Evolutionary conservation across 2,329 filamentous ascomycete species (phyloP).

Genomic region (Alternaria conjuncta): DNA sequence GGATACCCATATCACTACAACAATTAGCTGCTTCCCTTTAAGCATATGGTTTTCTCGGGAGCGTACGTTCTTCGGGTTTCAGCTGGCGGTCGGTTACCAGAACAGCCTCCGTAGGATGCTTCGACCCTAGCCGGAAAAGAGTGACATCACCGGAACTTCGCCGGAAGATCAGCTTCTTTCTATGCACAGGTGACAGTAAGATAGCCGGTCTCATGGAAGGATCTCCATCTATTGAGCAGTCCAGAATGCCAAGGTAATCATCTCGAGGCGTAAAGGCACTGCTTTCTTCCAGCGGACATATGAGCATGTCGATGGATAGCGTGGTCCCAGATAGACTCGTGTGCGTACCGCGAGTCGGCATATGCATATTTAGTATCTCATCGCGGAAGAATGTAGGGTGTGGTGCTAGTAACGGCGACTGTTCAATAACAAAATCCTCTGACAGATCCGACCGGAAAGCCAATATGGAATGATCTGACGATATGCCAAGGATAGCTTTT

Average conservation of each 20-base stretch:
- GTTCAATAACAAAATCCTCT: fast-evolving
- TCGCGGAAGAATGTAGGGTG: neutral
- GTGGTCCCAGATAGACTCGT: neutral
- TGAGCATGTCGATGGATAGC: neutral
- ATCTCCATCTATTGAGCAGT: neutral
- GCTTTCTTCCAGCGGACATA: neutral
- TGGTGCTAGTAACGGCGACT: neutral
- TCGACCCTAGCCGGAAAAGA: neutral
- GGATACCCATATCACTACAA: fast-evolving
- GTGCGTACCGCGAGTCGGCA: neutral
- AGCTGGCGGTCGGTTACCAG: neutral
- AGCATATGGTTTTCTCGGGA: fast-evolving
- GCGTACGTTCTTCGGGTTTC: neutral
- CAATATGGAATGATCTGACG: neutral
- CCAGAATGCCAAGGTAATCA: neutral
- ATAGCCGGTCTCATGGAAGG: neutral
- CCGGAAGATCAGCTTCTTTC: neutral
- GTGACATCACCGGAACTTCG: neutral
- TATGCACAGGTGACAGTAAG: neutral
- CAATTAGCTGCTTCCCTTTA: neutral
- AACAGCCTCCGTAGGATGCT: neutral
- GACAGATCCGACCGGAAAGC: neutral
- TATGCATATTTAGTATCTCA: neutral
- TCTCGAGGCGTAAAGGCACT: fast-evolving
- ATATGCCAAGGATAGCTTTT: constrained; percentile 18